phyloP scores from a whole-genome alignment of 1,284 basidiomycete genomes.

The Microbotryomycetes sp. region DNA sequence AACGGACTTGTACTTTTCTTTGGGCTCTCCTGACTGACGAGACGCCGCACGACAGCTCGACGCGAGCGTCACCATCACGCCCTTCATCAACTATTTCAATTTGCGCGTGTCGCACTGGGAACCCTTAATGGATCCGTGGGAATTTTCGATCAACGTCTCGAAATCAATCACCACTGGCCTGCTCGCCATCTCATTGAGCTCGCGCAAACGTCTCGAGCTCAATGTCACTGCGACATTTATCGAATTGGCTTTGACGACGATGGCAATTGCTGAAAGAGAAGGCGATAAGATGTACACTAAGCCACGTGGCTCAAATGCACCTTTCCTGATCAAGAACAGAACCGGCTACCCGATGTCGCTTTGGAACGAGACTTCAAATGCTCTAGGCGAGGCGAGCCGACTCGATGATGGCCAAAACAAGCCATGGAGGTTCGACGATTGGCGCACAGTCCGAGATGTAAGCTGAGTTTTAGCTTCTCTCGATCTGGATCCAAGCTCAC shows the following conservation, averaged over 20 bases:
- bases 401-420: slow-evolving; percentile 64
- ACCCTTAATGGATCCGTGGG: slow-evolving; percentile 98
- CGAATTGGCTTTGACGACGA: slow-evolving; percentile 71
- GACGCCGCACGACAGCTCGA: slow-evolving; percentile 54
- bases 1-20: slow-evolving; percentile 7
- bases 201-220: slow-evolving; percentile 79
- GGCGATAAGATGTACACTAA: slow-evolving; percentile 64
- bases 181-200: slow-evolving; percentile 57
- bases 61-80: slow-evolving; percentile 69
- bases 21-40: not conserved
- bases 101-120: slow-evolving; percentile 98
- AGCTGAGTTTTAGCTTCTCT: slow-evolving; percentile 23
- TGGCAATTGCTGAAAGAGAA: slow-evolving; percentile 66
- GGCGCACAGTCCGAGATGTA: slow-evolving; percentile 89
- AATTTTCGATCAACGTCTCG: slow-evolving; percentile 60
- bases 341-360: slow-evolving; percentile 63
- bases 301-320: slow-evolving; percentile 78
- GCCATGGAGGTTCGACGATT: slow-evolving; percentile 98
- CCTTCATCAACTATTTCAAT: slow-evolving; percentile 93
- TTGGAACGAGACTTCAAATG: slow-evolving; percentile 38
- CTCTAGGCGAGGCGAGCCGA: slow-evolving; percentile 27
- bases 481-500: not conserved
- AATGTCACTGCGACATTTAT: slow-evolving; percentile 89
- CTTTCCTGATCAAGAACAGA: slow-evolving; percentile 85
- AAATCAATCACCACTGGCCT: slow-evolving; percentile 25